Conservation (phyloP, 2,329 filamentous ascomycete genomes). For the Seiridium cupressi region DNA sequence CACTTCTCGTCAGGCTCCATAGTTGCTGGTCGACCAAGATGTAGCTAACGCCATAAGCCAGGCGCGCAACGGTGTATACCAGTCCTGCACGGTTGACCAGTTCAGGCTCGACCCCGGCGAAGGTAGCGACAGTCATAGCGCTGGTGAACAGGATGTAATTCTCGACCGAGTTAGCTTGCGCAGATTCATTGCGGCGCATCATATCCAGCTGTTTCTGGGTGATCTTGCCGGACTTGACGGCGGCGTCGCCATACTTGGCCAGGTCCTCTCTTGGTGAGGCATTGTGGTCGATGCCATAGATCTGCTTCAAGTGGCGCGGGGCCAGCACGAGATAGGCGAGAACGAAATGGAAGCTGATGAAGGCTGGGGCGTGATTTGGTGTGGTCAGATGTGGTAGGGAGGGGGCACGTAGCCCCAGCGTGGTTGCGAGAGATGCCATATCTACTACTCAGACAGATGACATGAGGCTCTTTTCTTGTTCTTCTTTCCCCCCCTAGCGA, state of each 20-base stretch:
- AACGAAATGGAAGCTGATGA: constrained; percentile 37
- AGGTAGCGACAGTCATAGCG: constrained; percentile 35
- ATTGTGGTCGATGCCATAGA: constrained; percentile 45
- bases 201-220: constrained; percentile 37
- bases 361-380: constrained; percentile 23
- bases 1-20: constrained; percentile 32
- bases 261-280: constrained; percentile 44
- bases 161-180: constrained; percentile 45
- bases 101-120: constrained; percentile 32
- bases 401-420: constrained; percentile 23
- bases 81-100: constrained; percentile 36
- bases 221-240: constrained; percentile 41
- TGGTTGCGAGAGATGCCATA: constrained; percentile 15
- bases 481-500: too few relatives aligned
- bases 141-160: constrained; percentile 35
- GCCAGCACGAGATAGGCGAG: constrained; percentile 42
- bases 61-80: constrained; percentile 37
- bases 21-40: constrained; percentile 32
- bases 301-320: constrained; percentile 39
- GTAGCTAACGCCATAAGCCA: constrained; percentile 39
- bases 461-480: too few relatives aligned
- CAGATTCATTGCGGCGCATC: constrained; percentile 40
- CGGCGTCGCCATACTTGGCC: constrained; percentile 39
- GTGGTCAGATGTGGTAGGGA: constrained; percentile 12
- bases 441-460: too few relatives aligned